phyloP scores from a whole-genome alignment of 306 rosid genomes.

The Gleditsia sinensis region DNA sequence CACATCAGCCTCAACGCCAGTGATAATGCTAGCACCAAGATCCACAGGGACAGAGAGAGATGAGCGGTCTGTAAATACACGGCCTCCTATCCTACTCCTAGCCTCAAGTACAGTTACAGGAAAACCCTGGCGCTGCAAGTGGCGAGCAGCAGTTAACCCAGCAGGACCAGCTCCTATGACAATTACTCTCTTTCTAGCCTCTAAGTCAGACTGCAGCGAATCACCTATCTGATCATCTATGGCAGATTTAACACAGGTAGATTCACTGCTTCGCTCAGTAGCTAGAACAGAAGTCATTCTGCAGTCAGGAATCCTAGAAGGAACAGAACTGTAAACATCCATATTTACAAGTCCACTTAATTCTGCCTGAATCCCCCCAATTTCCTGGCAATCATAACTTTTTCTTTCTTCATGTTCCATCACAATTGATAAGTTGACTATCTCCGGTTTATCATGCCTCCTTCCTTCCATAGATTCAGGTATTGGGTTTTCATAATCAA shows the following conservation, averaged over 20 bases:
- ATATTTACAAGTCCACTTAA: constrained; percentile 34
- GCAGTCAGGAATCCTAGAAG: constrained; percentile 44
- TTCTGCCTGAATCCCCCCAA: constrained; percentile 42
- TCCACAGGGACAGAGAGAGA: constrained; percentile 98
- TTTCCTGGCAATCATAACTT: constrained; percentile 38
- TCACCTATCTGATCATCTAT: constrained; percentile 44
- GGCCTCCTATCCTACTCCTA: constrained; percentile 94
- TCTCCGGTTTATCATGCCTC: constrained; percentile 25
- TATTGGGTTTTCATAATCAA: constrained; percentile 36
- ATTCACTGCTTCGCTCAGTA: constrained; percentile 48
- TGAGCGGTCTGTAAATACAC: constrained; percentile 85
- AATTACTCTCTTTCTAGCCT: constrained; percentile 67
- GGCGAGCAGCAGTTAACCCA: constrained; percentile 97
- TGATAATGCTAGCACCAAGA: constrained; percentile 99
- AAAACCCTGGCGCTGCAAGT: constrained; percentile 94
- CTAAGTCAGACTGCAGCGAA: constrained; percentile 47
- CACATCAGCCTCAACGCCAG: constrained; percentile 99
- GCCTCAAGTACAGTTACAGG: constrained; percentile 81
- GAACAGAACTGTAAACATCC: constrained; percentile 44
- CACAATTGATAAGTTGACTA: constrained; percentile 36
- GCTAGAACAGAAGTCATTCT: constrained; percentile 41
- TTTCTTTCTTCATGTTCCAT: constrained; percentile 45
- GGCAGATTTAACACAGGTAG: constrained; percentile 38
- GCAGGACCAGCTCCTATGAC: constrained; percentile 99
- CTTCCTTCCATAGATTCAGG: constrained; percentile 48